Evolutionary conservation across 2,329 filamentous ascomycete species (phyloP), one percentile per base, ranked within the genome.

Genomic region (Epichloe baconii): DNA sequence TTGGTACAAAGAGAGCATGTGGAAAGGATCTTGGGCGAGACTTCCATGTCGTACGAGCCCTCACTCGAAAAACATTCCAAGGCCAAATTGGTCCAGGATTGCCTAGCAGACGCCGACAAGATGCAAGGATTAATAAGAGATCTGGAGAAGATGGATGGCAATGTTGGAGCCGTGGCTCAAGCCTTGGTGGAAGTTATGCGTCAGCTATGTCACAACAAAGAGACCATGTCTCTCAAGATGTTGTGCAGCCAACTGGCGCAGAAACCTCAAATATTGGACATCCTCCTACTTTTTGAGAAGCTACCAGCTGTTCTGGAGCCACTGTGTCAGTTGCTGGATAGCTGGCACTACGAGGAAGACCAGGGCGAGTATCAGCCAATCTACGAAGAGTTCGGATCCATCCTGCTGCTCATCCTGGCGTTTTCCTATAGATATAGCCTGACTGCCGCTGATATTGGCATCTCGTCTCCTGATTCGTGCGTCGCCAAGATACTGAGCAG

Each of bases 61-160:
- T 79, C 82, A 23, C 78, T 83, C 23, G 83, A 85, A 4, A 83
- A 83, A 52, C 88, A 88, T 58, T 75, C 78, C 45, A 93, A 91
- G 65, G 86, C 93, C 31, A 78, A 82, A 34, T 71, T 98, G 12
- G 78, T 95, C 0, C 76, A 81, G 47, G 83, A 93, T 61, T 95
- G 89, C 56, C 77, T 85, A 46, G 77, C 79, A 11, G 88, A 94
- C 57, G 79, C 83, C 0, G 85, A 88, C 54, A 80, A 83, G 55
- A 80, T 86, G 1, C 85, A 89, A 57, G 78, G 82, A 43, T 73
- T 95, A 35, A 80, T 96, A 41, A 79, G 82, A 40, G 88, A 95
- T 59, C 73, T 98, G 23, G 88, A 95, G 52, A 85, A 84, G 48
- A 89, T 93, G 77, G 88, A 95, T 60, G 91, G 91, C 1, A 96